phyloP scores from a whole-genome alignment of 2,329 filamentous ascomycete genomes.

The Cladophialophora psammophila region DNA sequence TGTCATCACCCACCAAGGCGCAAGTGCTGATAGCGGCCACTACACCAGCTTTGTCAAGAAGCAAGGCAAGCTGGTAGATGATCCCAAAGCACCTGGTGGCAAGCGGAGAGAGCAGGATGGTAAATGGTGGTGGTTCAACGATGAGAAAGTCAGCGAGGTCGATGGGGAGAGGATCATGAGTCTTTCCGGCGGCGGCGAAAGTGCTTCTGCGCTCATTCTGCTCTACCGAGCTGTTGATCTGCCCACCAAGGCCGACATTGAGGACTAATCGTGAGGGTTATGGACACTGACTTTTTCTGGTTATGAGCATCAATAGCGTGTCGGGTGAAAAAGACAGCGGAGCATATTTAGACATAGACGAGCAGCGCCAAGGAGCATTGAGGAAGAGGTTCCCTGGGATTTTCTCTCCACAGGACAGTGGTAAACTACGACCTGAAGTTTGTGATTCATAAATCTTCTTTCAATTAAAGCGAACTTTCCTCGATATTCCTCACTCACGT shows the following conservation, averaged over 20 bases:
- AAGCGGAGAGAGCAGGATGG: conserved; percentile 83
- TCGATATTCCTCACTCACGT: conserved; percentile 1
- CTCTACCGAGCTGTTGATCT: conserved; percentile 60
- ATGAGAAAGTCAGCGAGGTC: conserved; percentile 95
- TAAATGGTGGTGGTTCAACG: conserved; percentile 99
- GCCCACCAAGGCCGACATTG: conserved; percentile 52
- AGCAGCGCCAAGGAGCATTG: background rate
- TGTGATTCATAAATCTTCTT: background rate
- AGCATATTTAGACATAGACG: conserved; percentile 22
- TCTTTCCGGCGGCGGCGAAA: conserved; percentile 78
- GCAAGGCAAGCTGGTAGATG: conserved; percentile 66
- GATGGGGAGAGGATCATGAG: conserved; percentile 88
- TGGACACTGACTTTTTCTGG: background rate
- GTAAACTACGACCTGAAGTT: background rate
- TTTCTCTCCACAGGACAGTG: background rate
- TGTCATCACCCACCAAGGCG: conserved; percentile 94
- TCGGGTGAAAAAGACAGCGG: background rate
- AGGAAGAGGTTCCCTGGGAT: background rate
- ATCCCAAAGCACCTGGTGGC: conserved; percentile 71
- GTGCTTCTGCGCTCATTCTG: conserved; percentile 59
- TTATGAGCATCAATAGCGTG: background rate
- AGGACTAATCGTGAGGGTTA: conserved; percentile 22
- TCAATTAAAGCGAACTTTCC: background rate
- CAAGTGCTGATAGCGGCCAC: conserved; percentile 95
- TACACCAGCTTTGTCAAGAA: conserved; percentile 99